Base-by-base conservation (phyloP, 257 asterid genomes). In the Vinca minor region DNA sequence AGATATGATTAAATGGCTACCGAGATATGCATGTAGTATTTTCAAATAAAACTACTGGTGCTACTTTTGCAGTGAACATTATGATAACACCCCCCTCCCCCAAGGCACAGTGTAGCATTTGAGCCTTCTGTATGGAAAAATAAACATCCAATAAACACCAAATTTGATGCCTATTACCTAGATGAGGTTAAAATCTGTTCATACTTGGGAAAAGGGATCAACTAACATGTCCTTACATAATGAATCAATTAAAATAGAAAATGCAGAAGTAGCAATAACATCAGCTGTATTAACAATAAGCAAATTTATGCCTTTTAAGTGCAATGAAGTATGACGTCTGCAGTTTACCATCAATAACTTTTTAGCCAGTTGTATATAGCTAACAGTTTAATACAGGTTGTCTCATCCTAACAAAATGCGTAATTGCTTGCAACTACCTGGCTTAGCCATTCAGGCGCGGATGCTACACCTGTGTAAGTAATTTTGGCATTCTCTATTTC, bases 401-500 rank as follows among this genome's bases (percentile, higher is more conserved):
- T n/a, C 18, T 11, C 42, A 73, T 65, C 26, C 58, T 7, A 31
- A 68, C 62, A 71, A 48, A 29, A 52, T 66, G 29, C 20, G 31
- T 18, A 70, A 59, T 68, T 36, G 59, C 29, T 10, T 39, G 50
- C 44, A 67, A 70, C 64, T 79, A 89, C 98, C 97, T 85, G 78
- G 72, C 63, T 77, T 69, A 92, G 73, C 98, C 98, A 92, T 38
- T 80, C 69, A 66, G 96, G 83, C 72, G 81, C 71, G 62, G 92
- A 68, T 55, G 74, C 67, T 66, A 84, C 69, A 75, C 71, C 45
- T 59, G 73, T 80, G 86, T 81, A 89, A 63, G 67, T 65, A 65
- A 89, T 84, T 77, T 85, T 79, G 21, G 98, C 95, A 62, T 84
- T 84, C 75, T 81, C 90, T 72, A 89, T 74, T 71, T 85, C 95